phyloP scores from a whole-genome alignment of 345 rosid genomes.

The Barbarea vulgaris region DNA sequence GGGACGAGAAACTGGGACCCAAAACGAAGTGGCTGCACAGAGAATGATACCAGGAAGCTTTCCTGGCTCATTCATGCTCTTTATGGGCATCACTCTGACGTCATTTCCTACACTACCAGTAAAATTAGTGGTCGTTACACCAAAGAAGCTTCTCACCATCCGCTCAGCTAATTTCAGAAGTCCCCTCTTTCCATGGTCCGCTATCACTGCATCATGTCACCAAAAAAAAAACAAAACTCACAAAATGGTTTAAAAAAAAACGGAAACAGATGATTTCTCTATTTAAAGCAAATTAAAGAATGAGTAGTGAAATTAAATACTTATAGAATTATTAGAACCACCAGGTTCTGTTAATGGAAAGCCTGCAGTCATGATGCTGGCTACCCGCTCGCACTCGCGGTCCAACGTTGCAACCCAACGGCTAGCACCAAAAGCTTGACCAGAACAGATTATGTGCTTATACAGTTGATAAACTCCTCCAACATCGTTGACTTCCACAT shows the following conservation, averaged over 20 bases:
- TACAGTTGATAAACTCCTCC: conserved; percentile 64
- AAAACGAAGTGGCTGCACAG: conserved; percentile 89
- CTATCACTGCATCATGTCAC: conserved; percentile 50
- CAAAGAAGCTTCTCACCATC: conserved; percentile 75
- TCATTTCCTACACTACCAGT: conserved; percentile 72
- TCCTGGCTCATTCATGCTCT: conserved; percentile 80
- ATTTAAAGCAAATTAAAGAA: background rate
- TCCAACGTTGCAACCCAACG: conserved; percentile 85
- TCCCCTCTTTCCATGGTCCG: conserved; percentile 65
- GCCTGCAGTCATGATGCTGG: conserved; percentile 64
- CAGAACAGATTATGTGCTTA: conserved; percentile 62
- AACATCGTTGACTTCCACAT: conserved; percentile 85
- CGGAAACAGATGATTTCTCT: background rate
- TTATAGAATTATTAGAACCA: conserved; percentile 51
- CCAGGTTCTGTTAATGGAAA: conserved; percentile 57
- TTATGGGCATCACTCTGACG: conserved; percentile 79
- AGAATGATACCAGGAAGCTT: conserved; percentile 81
- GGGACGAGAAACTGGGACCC: conserved; percentile 79
- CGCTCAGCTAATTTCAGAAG: conserved; percentile 82
- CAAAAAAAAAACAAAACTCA: too few relatives aligned
- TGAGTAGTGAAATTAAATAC: conserved; percentile 26
- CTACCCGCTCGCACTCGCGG: conserved; percentile 82
- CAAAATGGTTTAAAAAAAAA: background rate
- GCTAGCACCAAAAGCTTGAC: conserved; percentile 83
- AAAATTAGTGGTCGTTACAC: conserved; percentile 64